Conservation (phyloP, 306 rosid species). For the Lablab purpureus region DNA sequence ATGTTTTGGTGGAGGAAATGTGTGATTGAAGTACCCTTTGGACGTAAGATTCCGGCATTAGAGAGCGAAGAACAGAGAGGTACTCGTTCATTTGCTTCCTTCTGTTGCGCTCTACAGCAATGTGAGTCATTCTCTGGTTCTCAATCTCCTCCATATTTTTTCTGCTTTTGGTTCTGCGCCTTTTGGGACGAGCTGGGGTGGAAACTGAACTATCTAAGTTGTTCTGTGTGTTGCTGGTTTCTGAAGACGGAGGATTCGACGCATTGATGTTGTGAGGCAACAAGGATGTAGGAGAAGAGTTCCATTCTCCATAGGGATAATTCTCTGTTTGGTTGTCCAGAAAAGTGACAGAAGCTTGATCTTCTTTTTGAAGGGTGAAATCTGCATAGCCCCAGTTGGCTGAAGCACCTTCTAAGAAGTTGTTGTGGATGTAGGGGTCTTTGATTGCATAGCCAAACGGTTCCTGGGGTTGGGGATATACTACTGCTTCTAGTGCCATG, state of each 20-base stretch:
- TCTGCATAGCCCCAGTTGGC: constrained; percentile 45
- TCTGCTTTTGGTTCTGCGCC: constrained; percentile 67
- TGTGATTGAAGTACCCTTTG: constrained; percentile 72
- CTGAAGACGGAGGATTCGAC: constrained; percentile 52
- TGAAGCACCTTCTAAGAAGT: constrained; percentile 50
- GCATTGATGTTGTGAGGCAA: constrained; percentile 39
- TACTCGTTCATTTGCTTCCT: constrained; percentile 95
- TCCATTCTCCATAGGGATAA: constrained; percentile 49
- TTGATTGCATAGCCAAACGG: constrained; percentile 58
- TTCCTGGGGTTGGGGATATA: constrained; percentile 77
- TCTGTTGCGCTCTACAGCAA: constrained; percentile 94
- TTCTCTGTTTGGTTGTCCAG: constrained; percentile 64
- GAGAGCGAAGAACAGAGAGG: constrained; percentile 86
- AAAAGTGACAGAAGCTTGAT: constrained; percentile 49
- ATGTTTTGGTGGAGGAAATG: neutral
- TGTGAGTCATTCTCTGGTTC: constrained; percentile 98
- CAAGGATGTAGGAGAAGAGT: constrained; percentile 48
- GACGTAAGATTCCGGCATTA: constrained; percentile 91
- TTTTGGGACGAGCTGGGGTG: constrained; percentile 60
- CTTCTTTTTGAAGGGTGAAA: constrained; percentile 43
- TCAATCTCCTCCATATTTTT: constrained; percentile 93
- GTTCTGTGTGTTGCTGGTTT: constrained; percentile 39
- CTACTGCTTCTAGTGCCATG: constrained; percentile 89
- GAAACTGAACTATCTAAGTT: constrained; percentile 47
- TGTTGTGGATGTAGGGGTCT: constrained; percentile 47